Base-by-base conservation (phyloP, 768 basidiomycete genomes). In the Steccherinum ochraceum region DNA sequence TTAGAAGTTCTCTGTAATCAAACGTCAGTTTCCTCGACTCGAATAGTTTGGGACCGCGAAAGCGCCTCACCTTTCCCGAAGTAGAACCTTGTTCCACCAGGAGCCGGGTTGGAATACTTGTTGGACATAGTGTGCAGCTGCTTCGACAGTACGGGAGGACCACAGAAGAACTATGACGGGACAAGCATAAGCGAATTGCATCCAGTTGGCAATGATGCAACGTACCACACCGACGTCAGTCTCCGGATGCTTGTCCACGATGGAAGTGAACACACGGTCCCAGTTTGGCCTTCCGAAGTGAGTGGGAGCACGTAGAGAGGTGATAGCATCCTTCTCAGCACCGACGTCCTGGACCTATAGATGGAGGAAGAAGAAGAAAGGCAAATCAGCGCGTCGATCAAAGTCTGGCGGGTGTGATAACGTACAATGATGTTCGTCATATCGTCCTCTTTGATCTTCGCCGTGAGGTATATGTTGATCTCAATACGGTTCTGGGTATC, bases 391-490 rank as follows among this genome's bases (percentile, higher is more conserved):
- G 30, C 7, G 30, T n/a, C n/a, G 30, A 35, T 35, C 30, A 16
- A 35, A 35, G 30, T n/a, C n/a, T n/a, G 30, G 30, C 16, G 7
- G 30, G 16, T 16, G 16, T 35, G 41, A 40, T 47, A 10, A 67
- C 76, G 55, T 53, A 86, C 89, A 49, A 93, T 78, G 65, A 96
- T 94, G 63, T 95, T 96, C 69, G 84, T 89, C 78, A 94, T 81
- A 57, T 97, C 92, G 62, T 93, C 91, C 55, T 93, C 88, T 71
- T 88, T 87, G 61, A 97, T 78, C 73, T 81, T 88, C 26, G 87
- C 89, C 0, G 93, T 96, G 19, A 97, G 80, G 66, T 95, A 93
- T 58, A 92, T 94, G 70, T 85, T 92, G 64, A 95, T 94, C 72
- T 96, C 93, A 55, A 94, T 94, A 55, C 82, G 70, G 64, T 86